Evolutionary conservation across 2,329 filamentous ascomycete genomes (phyloP).

Genomic region (Fusarium chuoi): DNA sequence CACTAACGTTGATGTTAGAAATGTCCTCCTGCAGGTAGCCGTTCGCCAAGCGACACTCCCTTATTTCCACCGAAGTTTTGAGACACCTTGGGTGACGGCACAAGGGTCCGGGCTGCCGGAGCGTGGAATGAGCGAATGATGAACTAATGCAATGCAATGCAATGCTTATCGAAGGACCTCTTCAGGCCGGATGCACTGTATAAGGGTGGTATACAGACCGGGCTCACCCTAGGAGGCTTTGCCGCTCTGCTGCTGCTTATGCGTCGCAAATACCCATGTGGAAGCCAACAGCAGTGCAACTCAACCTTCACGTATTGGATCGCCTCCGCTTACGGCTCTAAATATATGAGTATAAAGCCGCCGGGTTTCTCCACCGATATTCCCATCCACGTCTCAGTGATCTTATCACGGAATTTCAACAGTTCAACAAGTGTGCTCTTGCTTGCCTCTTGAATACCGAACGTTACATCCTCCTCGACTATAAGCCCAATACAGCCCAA

Average conservation of each 20-base stretch:
- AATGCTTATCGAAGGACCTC: constrained; percentile 25
- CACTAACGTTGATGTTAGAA: constrained; percentile 6
- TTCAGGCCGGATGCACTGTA: constrained; percentile 3
- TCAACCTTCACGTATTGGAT: neutral
- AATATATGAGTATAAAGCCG: constrained; percentile 16
- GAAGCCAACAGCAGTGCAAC: constrained; percentile 11
- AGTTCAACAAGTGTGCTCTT: neutral
- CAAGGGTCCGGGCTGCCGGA: constrained; percentile 26
- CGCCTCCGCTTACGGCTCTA: constrained; percentile 4
- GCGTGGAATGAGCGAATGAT: constrained; percentile 19
- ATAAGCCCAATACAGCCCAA: neutral
- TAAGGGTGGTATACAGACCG: constrained; percentile 10
- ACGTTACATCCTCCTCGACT: neutral
- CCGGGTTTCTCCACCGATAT: neutral
- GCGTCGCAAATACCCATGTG: constrained; percentile 9
- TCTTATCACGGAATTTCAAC: neutral
- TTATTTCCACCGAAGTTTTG: constrained; percentile 2
- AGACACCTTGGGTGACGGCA: constrained; percentile 11
- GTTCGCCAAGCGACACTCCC: neutral
- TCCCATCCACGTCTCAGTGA: neutral
- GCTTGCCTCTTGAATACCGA: neutral
- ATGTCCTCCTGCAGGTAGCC: constrained; percentile 10
- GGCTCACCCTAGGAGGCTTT: constrained; percentile 16
- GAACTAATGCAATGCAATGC: constrained; percentile 29
- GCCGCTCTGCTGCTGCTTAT: constrained; percentile 15